Evolutionary conservation across 306 rosid species (phyloP).

Genomic region (Ochetophila trinervis): DNA sequence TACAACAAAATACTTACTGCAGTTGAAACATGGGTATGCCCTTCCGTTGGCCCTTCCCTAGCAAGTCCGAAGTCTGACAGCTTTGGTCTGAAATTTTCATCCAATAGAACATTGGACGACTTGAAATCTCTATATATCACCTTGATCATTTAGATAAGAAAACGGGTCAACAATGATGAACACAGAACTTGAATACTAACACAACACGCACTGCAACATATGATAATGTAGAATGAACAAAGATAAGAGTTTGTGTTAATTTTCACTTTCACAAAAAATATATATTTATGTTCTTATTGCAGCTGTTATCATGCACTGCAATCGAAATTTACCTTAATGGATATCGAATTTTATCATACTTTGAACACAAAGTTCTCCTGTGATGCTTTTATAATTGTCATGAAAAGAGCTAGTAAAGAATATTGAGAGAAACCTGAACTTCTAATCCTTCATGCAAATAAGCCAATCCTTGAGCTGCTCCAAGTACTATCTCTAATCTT

Average conservation of each 20-base stretch:
- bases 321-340: too few species aligned
- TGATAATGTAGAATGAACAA: neutral
- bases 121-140: constrained; percentile 81
- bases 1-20: constrained; percentile 54
- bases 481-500: constrained; percentile 64
- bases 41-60: constrained; percentile 74
- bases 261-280: too few species aligned
- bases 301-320: too few species aligned
- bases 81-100: constrained; percentile 64
- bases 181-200: too few species aligned
- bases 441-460: constrained; percentile 81
- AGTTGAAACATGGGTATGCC: constrained; percentile 81
- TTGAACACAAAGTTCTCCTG: too few species aligned
- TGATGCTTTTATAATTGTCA: neutral
- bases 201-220: neutral
- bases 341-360: too few species aligned
- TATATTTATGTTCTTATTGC: too few species aligned
- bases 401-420: neutral
- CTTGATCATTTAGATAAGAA: constrained; percentile 30
- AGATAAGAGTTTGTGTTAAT: neutral
- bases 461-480: constrained; percentile 71
- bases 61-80: constrained; percentile 95
- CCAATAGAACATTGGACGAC: constrained; percentile 64
- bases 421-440: constrained; percentile 52
- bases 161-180: neutral